Percentiles rank a stretch among this genome's conserved stretches.
phyloP scores from a whole-genome alignment of 164 flowering plant genomes.

The Chloranthus sessilifolius region DNA sequence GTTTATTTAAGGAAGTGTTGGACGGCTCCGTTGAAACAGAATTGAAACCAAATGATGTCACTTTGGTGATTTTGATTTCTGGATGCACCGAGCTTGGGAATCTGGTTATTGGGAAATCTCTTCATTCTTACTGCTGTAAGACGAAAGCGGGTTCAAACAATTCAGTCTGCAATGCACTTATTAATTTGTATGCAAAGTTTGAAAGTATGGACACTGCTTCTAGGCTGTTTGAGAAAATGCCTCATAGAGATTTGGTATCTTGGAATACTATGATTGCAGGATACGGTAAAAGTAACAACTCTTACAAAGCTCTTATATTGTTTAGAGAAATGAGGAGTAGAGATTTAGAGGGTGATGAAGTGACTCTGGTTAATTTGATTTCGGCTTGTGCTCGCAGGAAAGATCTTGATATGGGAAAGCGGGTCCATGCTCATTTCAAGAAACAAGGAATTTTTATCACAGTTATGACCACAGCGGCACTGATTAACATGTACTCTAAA shows the following conservation, averaged over 20 bases:
- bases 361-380: conserved; percentile 19
- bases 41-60: conserved; percentile 21
- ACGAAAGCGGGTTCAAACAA: not conserved
- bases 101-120: conserved; percentile 16
- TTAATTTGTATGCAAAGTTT: conserved; percentile 19
- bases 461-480: conserved; percentile 17
- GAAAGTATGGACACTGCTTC: conserved; percentile 18
- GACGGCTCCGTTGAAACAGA: conserved; percentile 16
- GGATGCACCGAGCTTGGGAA: conserved; percentile 20
- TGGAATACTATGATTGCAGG: conserved; percentile 30
- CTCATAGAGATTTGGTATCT: conserved; percentile 22
- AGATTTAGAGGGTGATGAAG: conserved; percentile 18
- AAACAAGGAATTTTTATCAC: conserved; percentile 8
- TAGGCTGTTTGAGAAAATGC: conserved; percentile 16
- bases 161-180: conserved; percentile 23
- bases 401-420: conserved; percentile 15
- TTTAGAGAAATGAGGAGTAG: conserved; percentile 22
- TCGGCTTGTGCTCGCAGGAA: conserved; percentile 20
- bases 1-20: conserved; percentile 17
- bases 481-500: conserved; percentile 31
- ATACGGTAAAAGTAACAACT: conserved; percentile 18
- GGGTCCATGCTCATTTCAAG: conserved; percentile 12
- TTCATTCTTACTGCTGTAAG: conserved; percentile 24
- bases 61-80: conserved; percentile 23
- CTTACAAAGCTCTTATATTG: conserved; percentile 17